These are phyloP conservation scores for Rhodotorula taiwanensis DNA, from an alignment of 768 basidiomycete genomes.

Conservation along the genomic window DNA sequence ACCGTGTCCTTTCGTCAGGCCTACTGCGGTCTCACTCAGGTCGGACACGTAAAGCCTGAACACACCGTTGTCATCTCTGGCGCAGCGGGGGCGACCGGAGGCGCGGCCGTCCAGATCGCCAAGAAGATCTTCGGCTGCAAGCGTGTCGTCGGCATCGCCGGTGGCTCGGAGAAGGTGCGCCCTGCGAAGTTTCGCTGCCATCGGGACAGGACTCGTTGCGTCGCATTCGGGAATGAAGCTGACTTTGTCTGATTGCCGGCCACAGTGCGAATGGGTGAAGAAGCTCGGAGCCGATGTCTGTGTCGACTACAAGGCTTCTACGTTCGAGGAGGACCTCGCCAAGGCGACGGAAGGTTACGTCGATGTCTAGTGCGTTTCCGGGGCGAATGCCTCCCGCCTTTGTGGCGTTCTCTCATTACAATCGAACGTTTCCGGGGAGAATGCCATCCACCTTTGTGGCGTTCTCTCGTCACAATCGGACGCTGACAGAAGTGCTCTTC, in stretches of 20 bases:
- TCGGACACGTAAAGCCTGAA: slow-evolving; percentile 39
- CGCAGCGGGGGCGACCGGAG: slow-evolving; percentile 41
- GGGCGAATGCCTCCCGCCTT: neutral
- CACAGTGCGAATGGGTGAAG: slow-evolving; percentile 43
- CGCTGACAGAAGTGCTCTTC: too few relatives aligned
- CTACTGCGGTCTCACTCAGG: slow-evolving; percentile 36
- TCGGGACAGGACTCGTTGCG: too few relatives aligned
- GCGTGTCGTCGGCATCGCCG: slow-evolving; percentile 43
- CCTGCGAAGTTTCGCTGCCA: too few relatives aligned
- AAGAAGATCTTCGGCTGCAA: slow-evolving; percentile 43
- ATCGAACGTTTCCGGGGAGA: slow-evolving; percentile 1
- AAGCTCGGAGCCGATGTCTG: slow-evolving; percentile 43
- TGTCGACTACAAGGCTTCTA: slow-evolving; percentile 43
- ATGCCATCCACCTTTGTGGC: neutral
- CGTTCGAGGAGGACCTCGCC: slow-evolving; percentile 34
- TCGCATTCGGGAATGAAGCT: too few relatives aligned
- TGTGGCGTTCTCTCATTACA: neutral
- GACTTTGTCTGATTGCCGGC: too few relatives aligned
- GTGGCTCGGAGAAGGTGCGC: slow-evolving; percentile 39
- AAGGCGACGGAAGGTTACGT: slow-evolving; percentile 21
- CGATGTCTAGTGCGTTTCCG: slow-evolving; percentile 10
- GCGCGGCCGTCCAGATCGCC: slow-evolving; percentile 39
- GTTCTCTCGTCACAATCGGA: neutral
- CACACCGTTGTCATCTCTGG: slow-evolving; percentile 41
- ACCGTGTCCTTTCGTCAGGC: too few relatives aligned